Evolutionary conservation across 306 rosid genomes (phyloP), one percentile per base, ranked within the genome.

Genomic region (Begonia fuchsioides): DNA sequence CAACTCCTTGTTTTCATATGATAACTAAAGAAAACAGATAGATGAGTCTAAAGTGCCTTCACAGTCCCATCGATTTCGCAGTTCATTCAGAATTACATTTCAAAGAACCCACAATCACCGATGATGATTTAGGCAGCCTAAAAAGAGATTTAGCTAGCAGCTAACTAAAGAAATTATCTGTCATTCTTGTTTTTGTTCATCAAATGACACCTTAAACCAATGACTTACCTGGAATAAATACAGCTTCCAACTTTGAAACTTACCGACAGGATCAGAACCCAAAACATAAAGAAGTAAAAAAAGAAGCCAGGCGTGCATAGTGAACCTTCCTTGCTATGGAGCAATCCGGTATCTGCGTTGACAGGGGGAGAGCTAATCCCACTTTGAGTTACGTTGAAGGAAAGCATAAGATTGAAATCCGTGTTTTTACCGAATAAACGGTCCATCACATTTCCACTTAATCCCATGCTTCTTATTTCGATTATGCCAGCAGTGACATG

Each of bases 401-500:
- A 65, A 12, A 81, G 54, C 6, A 74, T 3, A 8, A 77, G 39
- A 57, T 67, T 70, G 51, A 70, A 70, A 49, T 72, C 75, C 20
- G 76, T 76, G 12, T 60, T 74, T 86, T 90, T 90, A 43, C 82
- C 77, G 54, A 66, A 35, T 52, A 62, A 49, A 76, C 66, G 67
- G 69, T 72, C 83, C 67, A 67, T 60, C 51, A 60, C 73, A 51
- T 71, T 63, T 58, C 79, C 80, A 17, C 70, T 68, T 43, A 66
- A 32, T 51, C 80, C 57, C 15, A 71, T 20, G 53, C 76, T 69
- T 55, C 73, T 65, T 56, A 87, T 77, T 74, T 77, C 77, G 61
- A 90, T 75, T 90, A 90, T 74, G 49, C 84, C 97, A 17, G 97
- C 76, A 18, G 86, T 82, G 55, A 79, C 59, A 60, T 66, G 95